These are phyloP conservation scores for Fusarium citri DNA, from an alignment of 2,329 filamentous ascomycete genomes.

Conservation along the genomic window DNA sequence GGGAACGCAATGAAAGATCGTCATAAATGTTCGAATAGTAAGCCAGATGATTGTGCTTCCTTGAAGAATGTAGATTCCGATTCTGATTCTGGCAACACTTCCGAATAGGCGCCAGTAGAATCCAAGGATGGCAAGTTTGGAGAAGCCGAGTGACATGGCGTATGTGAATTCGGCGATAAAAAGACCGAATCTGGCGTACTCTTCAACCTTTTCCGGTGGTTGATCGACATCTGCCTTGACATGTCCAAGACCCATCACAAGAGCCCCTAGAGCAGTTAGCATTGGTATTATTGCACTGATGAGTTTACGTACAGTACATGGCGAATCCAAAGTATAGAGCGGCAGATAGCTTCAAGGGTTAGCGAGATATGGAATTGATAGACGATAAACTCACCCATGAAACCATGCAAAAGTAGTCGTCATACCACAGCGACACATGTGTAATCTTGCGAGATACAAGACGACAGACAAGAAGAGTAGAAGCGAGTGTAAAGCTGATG, in stretches of 20 bases:
- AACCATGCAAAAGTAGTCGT: constrained; percentile 23
- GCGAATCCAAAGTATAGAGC: constrained; percentile 28
- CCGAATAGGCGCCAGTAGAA: constrained; percentile 35
- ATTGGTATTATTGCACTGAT: too few species aligned
- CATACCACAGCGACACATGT: constrained; percentile 23
- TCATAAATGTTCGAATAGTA: constrained; percentile 36
- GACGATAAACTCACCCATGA: constrained; percentile 24
- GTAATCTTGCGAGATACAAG: constrained; percentile 28
- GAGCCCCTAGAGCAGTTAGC: too few species aligned
- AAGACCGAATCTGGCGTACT: constrained; percentile 29
- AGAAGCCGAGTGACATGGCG: constrained; percentile 32
- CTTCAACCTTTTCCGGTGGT: constrained; percentile 17
- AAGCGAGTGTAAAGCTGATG: constrained; percentile 24
- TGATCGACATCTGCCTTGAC: constrained; percentile 14
- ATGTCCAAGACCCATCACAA: constrained; percentile 25
- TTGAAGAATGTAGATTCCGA: constrained; percentile 31
- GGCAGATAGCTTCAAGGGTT: constrained; percentile 7
- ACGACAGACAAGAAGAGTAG: constrained; percentile 18
- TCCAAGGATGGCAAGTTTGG: constrained; percentile 31
- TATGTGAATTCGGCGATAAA: constrained; percentile 31
- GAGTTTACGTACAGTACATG: constrained; percentile 34
- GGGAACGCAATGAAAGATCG: constrained; percentile 31
- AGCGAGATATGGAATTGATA: not conserved
- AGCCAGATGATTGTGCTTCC: constrained; percentile 32
- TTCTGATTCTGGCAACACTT: constrained; percentile 26